These are phyloP conservation scores for Penicillium digitatum DNA, from an alignment of 2,329 filamentous ascomycete species.

Conservation along the genomic window DNA sequence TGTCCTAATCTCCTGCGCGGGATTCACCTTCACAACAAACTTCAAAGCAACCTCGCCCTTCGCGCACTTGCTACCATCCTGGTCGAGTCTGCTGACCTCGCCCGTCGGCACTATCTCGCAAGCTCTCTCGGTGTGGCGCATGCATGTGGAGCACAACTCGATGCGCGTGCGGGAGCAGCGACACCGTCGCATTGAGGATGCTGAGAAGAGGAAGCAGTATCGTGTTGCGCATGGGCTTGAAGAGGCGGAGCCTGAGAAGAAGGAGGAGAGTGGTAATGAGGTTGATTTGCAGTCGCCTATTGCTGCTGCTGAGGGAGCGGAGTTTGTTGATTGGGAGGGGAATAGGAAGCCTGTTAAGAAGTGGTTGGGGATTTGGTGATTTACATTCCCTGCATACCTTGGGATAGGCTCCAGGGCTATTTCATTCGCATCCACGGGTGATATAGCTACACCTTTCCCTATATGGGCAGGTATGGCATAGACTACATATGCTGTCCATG, in stretches of 20 bases:
- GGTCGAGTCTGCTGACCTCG: constrained; percentile 63
- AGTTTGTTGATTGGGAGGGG: constrained; percentile 36
- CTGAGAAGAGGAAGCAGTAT: constrained; percentile 79
- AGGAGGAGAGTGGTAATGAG: constrained; percentile 25
- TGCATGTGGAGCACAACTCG: constrained; percentile 71
- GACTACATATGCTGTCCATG: neutral
- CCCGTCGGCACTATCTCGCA: constrained; percentile 65
- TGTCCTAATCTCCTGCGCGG: constrained; percentile 65
- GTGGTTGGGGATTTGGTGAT: constrained; percentile 76
- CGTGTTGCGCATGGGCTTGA: constrained; percentile 81
- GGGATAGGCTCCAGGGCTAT: neutral
- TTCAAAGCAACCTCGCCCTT: constrained; percentile 77
- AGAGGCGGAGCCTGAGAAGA: constrained; percentile 39
- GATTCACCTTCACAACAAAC: constrained; percentile 71
- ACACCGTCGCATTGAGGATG: constrained; percentile 72
- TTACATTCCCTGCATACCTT: neutral
- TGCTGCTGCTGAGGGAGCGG: constrained; percentile 35
- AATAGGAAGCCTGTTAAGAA: constrained; percentile 63
- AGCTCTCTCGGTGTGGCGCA: constrained; percentile 66
- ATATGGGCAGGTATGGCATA: neutral
- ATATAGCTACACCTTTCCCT: neutral
- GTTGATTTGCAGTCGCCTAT: constrained; percentile 40
- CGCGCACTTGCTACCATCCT: constrained; percentile 69
- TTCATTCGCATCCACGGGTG: neutral
- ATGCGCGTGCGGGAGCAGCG: constrained; percentile 67